phyloP scores from a whole-genome alignment of 371 early-diverging fungal species.

The Blakeslea trispora region DNA sequence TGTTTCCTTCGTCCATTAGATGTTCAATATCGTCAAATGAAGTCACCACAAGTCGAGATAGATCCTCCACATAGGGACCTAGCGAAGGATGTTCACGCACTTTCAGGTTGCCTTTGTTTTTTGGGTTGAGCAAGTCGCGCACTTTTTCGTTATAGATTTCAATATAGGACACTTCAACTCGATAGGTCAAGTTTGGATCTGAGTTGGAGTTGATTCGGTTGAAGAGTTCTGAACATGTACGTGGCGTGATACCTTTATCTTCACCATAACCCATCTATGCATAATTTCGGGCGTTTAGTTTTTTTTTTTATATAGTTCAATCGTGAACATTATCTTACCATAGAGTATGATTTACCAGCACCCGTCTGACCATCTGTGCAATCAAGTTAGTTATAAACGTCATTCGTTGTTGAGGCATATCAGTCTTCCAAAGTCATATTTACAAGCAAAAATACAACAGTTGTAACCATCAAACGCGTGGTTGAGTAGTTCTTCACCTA shows the following conservation, averaged over 20 bases:
- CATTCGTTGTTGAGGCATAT: too few relatives aligned
- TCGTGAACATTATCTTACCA: too few relatives aligned
- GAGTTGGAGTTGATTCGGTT: constrained; percentile 53
- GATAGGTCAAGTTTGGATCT: constrained; percentile 55
- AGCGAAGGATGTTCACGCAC: constrained; percentile 88
- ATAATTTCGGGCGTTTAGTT: too few relatives aligned
- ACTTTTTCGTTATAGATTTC: constrained; percentile 90
- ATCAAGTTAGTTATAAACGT: too few relatives aligned
- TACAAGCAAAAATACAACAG: constrained; percentile 88
- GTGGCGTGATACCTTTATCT: constrained; percentile 84
- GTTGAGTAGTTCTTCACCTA: constrained; percentile 77
- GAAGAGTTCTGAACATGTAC: constrained; percentile 81
- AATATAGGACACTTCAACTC: constrained; percentile 86
- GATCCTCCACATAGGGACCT: constrained; percentile 94
- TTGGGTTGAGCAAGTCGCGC: constrained; percentile 85
- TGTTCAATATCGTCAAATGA: constrained; percentile 76
- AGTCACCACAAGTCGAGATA: constrained; percentile 80
- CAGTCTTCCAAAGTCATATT: too few relatives aligned
- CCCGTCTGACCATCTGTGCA: constrained; percentile 91
- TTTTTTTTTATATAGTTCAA: too few relatives aligned
- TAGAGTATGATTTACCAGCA: constrained; percentile 83
- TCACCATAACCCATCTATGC: constrained; percentile 70
- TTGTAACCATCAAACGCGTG: constrained; percentile 91
- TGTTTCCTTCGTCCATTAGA: constrained; percentile 88
- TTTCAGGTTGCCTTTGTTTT: constrained; percentile 75